phyloP scores from a whole-genome alignment of 371 early-diverging fungal species.

The Zychaea mexicana region DNA sequence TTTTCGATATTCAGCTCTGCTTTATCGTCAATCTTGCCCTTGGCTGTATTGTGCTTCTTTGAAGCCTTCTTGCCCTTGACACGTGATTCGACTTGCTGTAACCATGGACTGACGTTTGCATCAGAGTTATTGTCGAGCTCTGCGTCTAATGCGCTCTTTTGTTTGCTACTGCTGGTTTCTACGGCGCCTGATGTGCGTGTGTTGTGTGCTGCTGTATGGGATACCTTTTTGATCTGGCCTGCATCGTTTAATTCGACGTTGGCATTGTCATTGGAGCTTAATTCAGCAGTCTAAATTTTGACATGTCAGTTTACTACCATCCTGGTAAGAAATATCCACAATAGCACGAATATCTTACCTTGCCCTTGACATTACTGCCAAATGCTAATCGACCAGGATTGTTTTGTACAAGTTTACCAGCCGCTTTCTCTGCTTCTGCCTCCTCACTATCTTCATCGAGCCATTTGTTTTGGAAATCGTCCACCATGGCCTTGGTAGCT shows the following conservation, averaged over 20 bases:
- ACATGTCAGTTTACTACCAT: too few relatives aligned
- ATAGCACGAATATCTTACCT: background rate
- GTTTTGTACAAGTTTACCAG: constrained; percentile 39
- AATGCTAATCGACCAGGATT: constrained; percentile 68
- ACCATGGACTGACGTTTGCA: constrained; percentile 65
- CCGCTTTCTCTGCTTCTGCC: constrained; percentile 23
- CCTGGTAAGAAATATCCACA: too few relatives aligned
- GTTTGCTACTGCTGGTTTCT: constrained; percentile 31
- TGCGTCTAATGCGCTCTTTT: constrained; percentile 17
- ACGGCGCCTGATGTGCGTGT: constrained; percentile 61
- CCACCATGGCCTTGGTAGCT: constrained; percentile 54
- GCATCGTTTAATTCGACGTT: constrained; percentile 48
- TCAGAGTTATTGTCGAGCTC: constrained; percentile 29
- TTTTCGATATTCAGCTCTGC: constrained; percentile 62
- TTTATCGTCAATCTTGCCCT: constrained; percentile 54
- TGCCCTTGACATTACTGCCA: constrained; percentile 38
- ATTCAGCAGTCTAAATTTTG: too few relatives aligned
- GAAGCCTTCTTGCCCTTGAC: constrained; percentile 55
- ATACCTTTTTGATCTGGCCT: constrained; percentile 63
- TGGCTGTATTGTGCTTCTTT: constrained; percentile 52
- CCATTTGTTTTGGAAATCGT: constrained; percentile 48
- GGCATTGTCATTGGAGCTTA: too few relatives aligned
- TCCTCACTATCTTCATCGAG: constrained; percentile 37
- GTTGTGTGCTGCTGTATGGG: constrained; percentile 59
- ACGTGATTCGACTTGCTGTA: constrained; percentile 51